Percentiles rank a stretch among this genome's conserved stretches.
Conservation (phyloP, 2,329 filamentous ascomycete genomes). For the Mariannaea elegans region DNA sequence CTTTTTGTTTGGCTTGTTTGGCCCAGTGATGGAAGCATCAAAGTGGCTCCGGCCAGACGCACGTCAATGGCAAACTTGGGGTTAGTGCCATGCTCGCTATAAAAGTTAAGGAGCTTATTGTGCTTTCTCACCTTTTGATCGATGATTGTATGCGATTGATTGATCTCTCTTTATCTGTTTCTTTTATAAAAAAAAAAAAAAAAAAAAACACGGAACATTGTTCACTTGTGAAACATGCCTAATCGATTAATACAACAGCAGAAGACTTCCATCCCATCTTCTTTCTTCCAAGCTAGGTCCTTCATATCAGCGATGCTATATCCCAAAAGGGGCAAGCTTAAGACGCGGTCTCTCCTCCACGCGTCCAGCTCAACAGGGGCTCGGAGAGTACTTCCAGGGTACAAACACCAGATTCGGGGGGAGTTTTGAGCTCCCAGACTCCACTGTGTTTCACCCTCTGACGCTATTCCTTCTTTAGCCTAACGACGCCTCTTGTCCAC, state of each 20-base stretch:
- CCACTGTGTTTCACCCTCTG: slow-evolving; percentile 36
- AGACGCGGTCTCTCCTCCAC: slow-evolving; percentile 23
- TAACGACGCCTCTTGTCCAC: slow-evolving; percentile 1
- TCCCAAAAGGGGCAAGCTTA: slow-evolving; percentile 22
- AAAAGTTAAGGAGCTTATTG: background rate
- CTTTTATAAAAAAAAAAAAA: too few species aligned
- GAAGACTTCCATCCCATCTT: background rate
- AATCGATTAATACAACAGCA: background rate
- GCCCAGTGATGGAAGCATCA: background rate
- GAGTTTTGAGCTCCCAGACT: slow-evolving; percentile 19
- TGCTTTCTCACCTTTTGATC: background rate
- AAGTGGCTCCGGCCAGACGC: background rate
- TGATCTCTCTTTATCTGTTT: background rate
- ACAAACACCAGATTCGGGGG: slow-evolving; percentile 14
- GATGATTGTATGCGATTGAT: background rate
- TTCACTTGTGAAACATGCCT: too few species aligned
- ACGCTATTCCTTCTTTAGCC: slow-evolving; percentile 29
- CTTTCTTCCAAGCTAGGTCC: slow-evolving; percentile 1
- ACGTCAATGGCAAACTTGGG: background rate
- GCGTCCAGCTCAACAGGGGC: slow-evolving; percentile 17
- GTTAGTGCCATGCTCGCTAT: background rate
- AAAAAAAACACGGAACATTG: too few species aligned
- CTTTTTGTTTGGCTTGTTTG: background rate
- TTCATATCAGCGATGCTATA: slow-evolving; percentile 15
- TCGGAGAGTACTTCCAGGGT: slow-evolving; percentile 6